phyloP scores from a whole-genome alignment of 768 basidiomycete species.

The Rhodotorula kratochvilovae region DNA sequence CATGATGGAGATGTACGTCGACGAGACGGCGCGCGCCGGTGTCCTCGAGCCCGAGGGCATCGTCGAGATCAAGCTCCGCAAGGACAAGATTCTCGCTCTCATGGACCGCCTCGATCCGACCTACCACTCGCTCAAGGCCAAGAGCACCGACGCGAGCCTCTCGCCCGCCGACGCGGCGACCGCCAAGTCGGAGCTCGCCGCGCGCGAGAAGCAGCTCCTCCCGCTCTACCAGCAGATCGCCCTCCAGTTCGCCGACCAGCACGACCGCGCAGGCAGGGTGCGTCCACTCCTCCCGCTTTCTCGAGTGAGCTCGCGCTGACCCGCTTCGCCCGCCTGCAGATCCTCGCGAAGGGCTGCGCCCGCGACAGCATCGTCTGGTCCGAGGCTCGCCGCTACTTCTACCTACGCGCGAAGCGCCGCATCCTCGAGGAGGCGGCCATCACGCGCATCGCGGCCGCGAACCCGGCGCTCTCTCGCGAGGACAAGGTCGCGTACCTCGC shows the following conservation, averaged over 20 bases:
- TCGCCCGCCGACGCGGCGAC: conserved; percentile 68
- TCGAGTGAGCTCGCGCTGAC: not conserved
- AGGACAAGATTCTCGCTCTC: conserved; percentile 78
- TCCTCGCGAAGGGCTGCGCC: conserved; percentile 45
- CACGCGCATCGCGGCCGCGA: conserved; percentile 46
- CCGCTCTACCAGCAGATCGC: conserved; percentile 94
- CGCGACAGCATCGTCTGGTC: conserved; percentile 42
- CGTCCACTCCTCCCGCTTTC: not conserved
- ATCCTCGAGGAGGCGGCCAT: conserved; percentile 46
- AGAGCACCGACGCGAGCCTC: conserved; percentile 69
- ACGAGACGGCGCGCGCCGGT: conserved; percentile 90
- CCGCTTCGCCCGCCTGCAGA: not conserved
- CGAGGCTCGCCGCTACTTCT: conserved; percentile 47
- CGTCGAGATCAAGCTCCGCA: conserved; percentile 95
- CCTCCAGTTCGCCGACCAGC: conserved; percentile 88
- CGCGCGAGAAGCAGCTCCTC: conserved; percentile 71
- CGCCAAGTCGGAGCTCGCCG: conserved; percentile 64
- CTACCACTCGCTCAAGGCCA: conserved; percentile 74
- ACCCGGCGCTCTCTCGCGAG: conserved; percentile 47
- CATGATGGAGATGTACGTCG: conserved; percentile 94
- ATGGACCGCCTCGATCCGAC: conserved; percentile 90
- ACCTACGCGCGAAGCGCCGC: conserved; percentile 48
- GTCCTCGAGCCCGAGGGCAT: conserved; percentile 93
- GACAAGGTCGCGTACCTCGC: conserved; percentile 43
- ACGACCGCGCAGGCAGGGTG: conserved; percentile 54